Evolutionary conservation across 306 rosid genomes (phyloP).

Genomic region (Luffa aegyptiaca): DNA sequence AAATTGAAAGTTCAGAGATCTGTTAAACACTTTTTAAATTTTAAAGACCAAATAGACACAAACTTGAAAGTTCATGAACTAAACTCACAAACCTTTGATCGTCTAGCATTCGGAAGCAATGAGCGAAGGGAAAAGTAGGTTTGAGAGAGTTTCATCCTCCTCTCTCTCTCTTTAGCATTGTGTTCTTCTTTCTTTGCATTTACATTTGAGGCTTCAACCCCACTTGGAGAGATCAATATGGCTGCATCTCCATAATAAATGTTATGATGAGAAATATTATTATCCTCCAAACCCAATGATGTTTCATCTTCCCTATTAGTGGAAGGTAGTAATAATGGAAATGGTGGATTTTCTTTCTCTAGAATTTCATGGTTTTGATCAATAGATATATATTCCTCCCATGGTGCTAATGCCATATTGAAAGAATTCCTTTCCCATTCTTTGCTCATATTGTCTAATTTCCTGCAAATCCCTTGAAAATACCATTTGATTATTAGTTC

Average conservation of each 20-base stretch:
- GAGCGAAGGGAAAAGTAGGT: constrained; percentile 3
- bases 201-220: background rate
- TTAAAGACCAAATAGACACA: too few relatives aligned
- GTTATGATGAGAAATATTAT: background rate
- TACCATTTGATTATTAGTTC: background rate
- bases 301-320: background rate
- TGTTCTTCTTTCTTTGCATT: constrained; percentile 9
- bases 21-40: too few relatives aligned
- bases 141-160: constrained; percentile 1
- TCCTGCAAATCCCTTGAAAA: background rate
- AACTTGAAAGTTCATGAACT: too few relatives aligned
- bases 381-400: background rate
- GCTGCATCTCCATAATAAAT: background rate
- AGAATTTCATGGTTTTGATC: background rate
- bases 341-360: background rate
- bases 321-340: background rate
- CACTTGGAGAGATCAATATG: background rate
- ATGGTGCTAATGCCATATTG: background rate
- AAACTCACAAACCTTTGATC: constrained; percentile 1
- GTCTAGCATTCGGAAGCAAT: constrained; percentile 9
- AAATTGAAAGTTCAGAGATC: too few relatives aligned
- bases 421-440: background rate
- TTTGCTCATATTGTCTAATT: background rate
- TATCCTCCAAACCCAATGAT: background rate
- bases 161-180: constrained; percentile 12